phyloP scores from a whole-genome alignment of 1,139 yeast genomes.

The Saccharomycopsis phalli region DNA sequence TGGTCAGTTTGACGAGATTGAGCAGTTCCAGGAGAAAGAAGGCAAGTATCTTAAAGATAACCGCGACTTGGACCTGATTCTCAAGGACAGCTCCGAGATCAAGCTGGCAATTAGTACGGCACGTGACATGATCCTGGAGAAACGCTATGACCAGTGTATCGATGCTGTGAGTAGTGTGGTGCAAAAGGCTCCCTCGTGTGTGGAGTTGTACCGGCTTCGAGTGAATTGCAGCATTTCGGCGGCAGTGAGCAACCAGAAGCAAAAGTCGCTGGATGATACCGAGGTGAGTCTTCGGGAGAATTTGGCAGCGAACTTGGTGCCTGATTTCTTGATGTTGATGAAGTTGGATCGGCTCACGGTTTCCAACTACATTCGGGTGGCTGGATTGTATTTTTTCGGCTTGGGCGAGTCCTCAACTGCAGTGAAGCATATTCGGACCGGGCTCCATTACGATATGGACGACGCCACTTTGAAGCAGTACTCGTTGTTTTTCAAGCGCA shows the following conservation, averaged over 20 bases:
- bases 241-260: conserved; percentile 25
- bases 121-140: conserved; percentile 16
- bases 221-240: conserved; percentile 21
- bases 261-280: conserved; percentile 9
- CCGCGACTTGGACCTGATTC: conserved; percentile 6
- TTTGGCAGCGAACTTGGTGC: conserved; percentile 21
- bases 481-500: conserved; percentile 37
- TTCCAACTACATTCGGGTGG: conserved; percentile 28
- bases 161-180: conserved; percentile 24
- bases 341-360: conserved; percentile 21
- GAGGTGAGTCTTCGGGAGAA: conserved; percentile 21
- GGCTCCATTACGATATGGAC: conserved; percentile 67
- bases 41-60: conserved; percentile 7
- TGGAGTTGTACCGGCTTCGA: conserved; percentile 25
- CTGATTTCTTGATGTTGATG: conserved; percentile 17
- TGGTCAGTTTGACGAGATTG: conserved; percentile 34
- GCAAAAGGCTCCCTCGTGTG: conserved; percentile 26
- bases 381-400: conserved; percentile 34
- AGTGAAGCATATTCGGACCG: conserved; percentile 42
- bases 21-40: conserved; percentile 11
- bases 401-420: conserved; percentile 45
- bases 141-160: conserved; percentile 25
- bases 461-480: conserved; percentile 42
- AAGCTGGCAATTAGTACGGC: conserved; percentile 6
- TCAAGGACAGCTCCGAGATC: background rate